phyloP scores from a whole-genome alignment of 1,284 basidiomycete genomes.

The Lentinula novae-zelandiae region DNA sequence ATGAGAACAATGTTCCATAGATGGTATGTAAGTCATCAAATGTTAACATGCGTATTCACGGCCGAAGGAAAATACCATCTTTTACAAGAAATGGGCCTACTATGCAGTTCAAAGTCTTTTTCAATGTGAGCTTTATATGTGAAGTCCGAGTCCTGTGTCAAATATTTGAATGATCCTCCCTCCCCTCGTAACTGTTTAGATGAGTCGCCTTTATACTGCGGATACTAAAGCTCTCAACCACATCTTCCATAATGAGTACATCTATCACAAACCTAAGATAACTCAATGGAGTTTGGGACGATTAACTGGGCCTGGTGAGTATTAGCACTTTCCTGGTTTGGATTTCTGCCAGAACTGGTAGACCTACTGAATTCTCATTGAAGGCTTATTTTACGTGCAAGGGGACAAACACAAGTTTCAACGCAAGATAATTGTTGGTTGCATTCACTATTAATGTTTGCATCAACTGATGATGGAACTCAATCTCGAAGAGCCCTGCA shows the following conservation, averaged over 20 bases:
- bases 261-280: slow-evolving; percentile 35
- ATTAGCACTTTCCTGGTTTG: no score
- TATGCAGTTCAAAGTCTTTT: slow-evolving; percentile 40
- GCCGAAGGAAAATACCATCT: slow-evolving; percentile 32
- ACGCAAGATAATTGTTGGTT: slow-evolving; percentile 37
- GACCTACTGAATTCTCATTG: not conserved
- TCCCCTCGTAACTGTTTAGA: not conserved
- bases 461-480: no score
- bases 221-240: slow-evolving; percentile 49
- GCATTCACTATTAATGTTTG: not conserved
- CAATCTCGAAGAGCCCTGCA: slow-evolving; percentile 46
- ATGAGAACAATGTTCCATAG: no score
- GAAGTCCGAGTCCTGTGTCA: no score
- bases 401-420: slow-evolving; percentile 43
- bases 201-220: slow-evolving; percentile 35
- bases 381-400: slow-evolving; percentile 30
- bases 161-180: no score
- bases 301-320: slow-evolving; percentile 33
- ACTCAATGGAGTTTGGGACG: slow-evolving; percentile 31
- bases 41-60: no score
- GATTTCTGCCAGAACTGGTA: no score
- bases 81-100: slow-evolving; percentile 53
- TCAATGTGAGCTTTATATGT: slow-evolving; percentile 35
- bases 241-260: slow-evolving; percentile 39
- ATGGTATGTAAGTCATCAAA: no score